Base-by-base conservation (phyloP, 495 filamentous ascomycete genomes). In the Penicillium lagena region DNA sequence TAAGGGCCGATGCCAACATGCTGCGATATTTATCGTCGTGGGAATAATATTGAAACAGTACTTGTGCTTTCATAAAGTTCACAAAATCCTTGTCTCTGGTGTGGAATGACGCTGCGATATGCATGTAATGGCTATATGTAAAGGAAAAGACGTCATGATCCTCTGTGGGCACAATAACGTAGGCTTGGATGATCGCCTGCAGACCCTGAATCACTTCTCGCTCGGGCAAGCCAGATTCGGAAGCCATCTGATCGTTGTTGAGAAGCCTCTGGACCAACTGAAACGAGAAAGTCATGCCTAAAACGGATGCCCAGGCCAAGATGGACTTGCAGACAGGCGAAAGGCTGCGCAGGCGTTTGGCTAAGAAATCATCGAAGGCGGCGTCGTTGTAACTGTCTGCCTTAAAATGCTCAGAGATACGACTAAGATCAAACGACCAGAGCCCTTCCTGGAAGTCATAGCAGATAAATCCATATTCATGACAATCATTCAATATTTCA, bases 401-500 rank as follows among this genome's bases (percentile, higher is more conserved):
- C 42, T 79, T 72, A 40, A 89, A 87, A 43, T 85, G 74, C 14
- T 76, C 71, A 46, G 87, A 87, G 2, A 87, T 73, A 49, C 68
- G 69, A 55, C 87, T 80, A 8, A 89, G 53, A 52, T 86, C 77
- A 56, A 75, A 89, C 7, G 74, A 68, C 85, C 85, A 89, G 22
- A 65, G 63, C 34, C 72, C 76, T 27, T 75, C 67, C 46, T 75
- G 76, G 66, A 83, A 89, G 42, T 80, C 78, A 55, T 84, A 89
- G 72, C 78, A 87, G 43, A 89, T 78, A 56, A 80, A 86, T 50
- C 72, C 73, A 58, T 83, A 86, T 7, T 79, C 76, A 54, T 87
- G 73, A 51, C 81, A 84, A 13, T 79, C 75, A 51, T 78, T 80
- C 12, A 89, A 70, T 72, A 89, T 85, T 54, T 89, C 85, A 36